Evolutionary conservation across 164 flowering plant genomes (phyloP), one percentile per base, ranked within the genome.

Genomic region (Piper longum): DNA sequence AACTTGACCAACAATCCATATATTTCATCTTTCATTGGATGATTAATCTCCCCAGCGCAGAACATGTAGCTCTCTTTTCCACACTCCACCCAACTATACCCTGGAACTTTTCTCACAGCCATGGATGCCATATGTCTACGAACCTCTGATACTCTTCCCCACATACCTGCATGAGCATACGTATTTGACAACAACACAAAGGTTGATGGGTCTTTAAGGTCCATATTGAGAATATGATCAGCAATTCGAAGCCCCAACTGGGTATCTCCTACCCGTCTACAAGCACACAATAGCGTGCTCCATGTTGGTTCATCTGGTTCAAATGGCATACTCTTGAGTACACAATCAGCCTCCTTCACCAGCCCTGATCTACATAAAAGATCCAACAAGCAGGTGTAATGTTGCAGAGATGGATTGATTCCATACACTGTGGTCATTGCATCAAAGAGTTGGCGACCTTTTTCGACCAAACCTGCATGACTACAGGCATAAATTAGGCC

Each of bases 401-500:
- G 96, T 41, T 79, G 84, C 66, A 89, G 70, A 45, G 87, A 79
- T 5, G 98, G 96, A 11, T 41, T 78, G 16, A 91, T 75, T n/a
- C 80, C 75, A 56, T 78, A 79, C 44, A 81, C 88, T 52, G 71
- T 61, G 19, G 69, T 66, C 95, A 88, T 89, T 4, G 89, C 82
- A 54, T 71, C 73, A 59, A 89, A 89, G 26, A 88, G 74, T 16
- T 60, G 44, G 5, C 78, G 76, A 41, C 96, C 98, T 74, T 76
- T 78, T 41, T 69, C 64, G 16, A 91, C 88, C 64, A 91, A 73
- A 4, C 96, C 98, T 2, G 71, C 90, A 75, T 91, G 98, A 67
- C 96, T 89, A 62, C 96, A 91, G 41, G 96, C 90, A 77, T 85
- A 85, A 19, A 91, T 79, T 60, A 91, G 67, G 54, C 96, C 96